A percentile compares a stretch with the other conserved stretches of the same genome.
These are phyloP conservation scores for Tuctoria greenei DNA, from an alignment of 176 grass and related monocot species.

Conservation along the genomic window DNA sequence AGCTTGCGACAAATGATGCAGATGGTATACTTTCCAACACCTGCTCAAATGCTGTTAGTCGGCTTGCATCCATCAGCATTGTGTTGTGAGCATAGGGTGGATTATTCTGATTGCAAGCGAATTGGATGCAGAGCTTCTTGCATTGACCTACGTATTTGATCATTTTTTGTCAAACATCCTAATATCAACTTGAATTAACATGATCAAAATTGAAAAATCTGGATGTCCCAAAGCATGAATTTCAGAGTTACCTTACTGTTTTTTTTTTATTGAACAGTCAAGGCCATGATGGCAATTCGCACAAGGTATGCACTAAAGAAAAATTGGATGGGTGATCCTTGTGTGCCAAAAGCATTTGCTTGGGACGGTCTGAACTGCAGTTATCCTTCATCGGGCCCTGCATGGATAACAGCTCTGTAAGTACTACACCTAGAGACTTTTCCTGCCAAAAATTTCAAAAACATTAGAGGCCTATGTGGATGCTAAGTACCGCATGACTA, in stretches of 20 bases:
- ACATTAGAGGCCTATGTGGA: not conserved
- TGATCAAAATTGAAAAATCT: not conserved
- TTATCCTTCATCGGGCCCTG: not conserved
- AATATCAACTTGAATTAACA: not conserved
- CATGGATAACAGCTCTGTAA: slow-evolving; percentile 41
- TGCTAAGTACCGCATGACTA: not conserved
- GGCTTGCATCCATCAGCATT: not conserved
- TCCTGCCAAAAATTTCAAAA: not conserved
- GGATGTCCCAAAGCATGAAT: not conserved
- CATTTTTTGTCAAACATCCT: not conserved
- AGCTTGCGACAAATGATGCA: not conserved
- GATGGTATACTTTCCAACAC: slow-evolving; percentile 13
- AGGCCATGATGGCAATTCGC: slow-evolving; percentile 32
- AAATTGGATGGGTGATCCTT: slow-evolving; percentile 40
- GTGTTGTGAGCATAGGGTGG: not conserved
- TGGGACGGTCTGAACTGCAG: slow-evolving; percentile 38
- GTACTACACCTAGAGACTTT: not conserved
- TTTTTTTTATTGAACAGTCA: slow-evolving; percentile 8
- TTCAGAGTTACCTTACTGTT: not conserved
- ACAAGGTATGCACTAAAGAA: slow-evolving; percentile 19
- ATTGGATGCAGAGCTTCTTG: not conserved
- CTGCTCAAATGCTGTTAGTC: not conserved
- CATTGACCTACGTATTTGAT: not conserved
- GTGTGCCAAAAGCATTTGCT: slow-evolving; percentile 21
- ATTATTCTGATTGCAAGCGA: not conserved